Base-by-base conservation (phyloP, 192 early-diverging fungal genomes). In the Backusella tarrabulga region DNA sequence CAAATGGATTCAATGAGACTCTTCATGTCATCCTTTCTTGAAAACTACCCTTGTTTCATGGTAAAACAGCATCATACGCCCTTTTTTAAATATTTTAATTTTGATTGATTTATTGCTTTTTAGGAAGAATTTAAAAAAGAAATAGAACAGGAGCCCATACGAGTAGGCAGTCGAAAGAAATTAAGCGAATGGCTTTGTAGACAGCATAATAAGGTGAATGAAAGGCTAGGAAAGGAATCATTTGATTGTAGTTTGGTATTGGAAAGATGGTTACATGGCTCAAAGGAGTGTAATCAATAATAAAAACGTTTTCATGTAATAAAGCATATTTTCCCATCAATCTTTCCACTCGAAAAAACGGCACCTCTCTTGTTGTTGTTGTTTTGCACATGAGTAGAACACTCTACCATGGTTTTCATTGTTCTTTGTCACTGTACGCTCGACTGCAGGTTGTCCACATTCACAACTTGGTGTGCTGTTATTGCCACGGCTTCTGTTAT, bases 181-280 rank as follows among this genome's bases (percentile, higher is more conserved):
- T 88, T 99, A 35, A 85, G 88, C 68, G 86, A 87, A 79, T 99
- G 97, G 97, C 87, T 99, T 71, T 99, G 97, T 85, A 86, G 90
- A 72, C 90, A 94, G 71, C 97, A 99, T 83, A 99, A 99, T 85
- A 92, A 95, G 80, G 96, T 97, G 41, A 99, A 99, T 79, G 91
- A 89, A 71, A 85, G 92, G 76, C 83, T 95, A 38, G 97, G 95
- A 15, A 98, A 99, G 79, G 88, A 89, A 3, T 79, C 84, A 34
- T 99, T 99, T 88, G 97, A 99, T 85, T 99, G 97, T 84, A 83
- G 87, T 19, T 93, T 93, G 81, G 90, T 97, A 8, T 93, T 94
- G 81, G 96, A 99, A 83, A 81, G 97, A 34, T 99, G 97, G 97
- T 87, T 84, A 73, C 90, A 93, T 80, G 92, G 93, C 0, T 92